Conservation (phyloP, 2,329 filamentous ascomycete genomes). For the Celoporthe dispersa region DNA sequence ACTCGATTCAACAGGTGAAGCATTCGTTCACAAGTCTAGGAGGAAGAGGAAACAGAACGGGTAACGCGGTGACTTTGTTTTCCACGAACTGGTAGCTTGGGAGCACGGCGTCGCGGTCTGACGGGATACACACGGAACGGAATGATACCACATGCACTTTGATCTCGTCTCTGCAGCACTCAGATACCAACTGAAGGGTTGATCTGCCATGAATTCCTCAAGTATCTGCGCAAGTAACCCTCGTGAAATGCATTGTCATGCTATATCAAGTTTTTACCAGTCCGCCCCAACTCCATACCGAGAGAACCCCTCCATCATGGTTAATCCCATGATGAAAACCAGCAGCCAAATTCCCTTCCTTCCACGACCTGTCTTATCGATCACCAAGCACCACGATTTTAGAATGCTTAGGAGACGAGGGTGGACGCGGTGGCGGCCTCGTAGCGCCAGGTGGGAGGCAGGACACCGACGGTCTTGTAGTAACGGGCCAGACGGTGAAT, state of each 20-base stretch:
- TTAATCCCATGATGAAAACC: constrained; percentile 14
- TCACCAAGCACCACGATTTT: constrained; percentile 10
- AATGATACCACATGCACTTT: constrained; percentile 6
- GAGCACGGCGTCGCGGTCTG: constrained; percentile 2
- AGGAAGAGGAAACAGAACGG: neutral
- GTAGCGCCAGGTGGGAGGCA: constrained; percentile 97
- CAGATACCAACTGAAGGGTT: neutral
- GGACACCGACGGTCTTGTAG: constrained; percentile 94
- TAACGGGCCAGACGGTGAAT: constrained; percentile 98
- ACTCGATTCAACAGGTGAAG: neutral
- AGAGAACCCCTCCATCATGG: constrained; percentile 40
- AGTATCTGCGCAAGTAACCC: neutral
- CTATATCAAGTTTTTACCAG: constrained; percentile 9
- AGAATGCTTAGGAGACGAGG: constrained; percentile 76
- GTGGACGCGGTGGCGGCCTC: constrained; percentile 96
- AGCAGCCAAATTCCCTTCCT: constrained; percentile 28
- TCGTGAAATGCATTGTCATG: constrained; percentile 19
- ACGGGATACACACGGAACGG: neutral
- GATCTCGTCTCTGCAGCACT: neutral
- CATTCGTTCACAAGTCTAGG: neutral
- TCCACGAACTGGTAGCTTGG: neutral
- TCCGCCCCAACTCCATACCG: constrained; percentile 50
- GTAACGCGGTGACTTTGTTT: neutral
- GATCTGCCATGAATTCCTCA: constrained; percentile 2
- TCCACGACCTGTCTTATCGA: constrained; percentile 27